Conservation (phyloP, 176 grass and related monocot genomes). For the Elymus sibiricus region DNA sequence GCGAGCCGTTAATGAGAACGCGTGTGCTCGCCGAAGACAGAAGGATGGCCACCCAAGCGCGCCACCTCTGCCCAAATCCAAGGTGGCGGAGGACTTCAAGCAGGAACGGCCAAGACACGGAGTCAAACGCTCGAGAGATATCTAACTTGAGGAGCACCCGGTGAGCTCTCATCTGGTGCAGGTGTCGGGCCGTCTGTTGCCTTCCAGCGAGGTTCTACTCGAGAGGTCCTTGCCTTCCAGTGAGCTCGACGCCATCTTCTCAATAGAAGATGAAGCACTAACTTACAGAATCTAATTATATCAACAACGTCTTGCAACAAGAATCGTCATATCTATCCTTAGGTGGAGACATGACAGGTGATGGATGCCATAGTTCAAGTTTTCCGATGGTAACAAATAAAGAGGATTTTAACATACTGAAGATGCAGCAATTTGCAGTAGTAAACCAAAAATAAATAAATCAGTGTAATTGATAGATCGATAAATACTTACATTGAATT, state of each 20-base stretch:
- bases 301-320: background rate
- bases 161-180: too few species aligned
- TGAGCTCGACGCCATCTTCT: background rate
- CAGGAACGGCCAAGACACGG: too few species aligned
- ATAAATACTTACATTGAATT: conserved; percentile 46
- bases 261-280: background rate
- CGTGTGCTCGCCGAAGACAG: too few species aligned
- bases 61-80: too few species aligned
- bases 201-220: too few species aligned
- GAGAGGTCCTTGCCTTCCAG: background rate
- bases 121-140: too few species aligned
- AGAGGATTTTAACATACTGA: background rate
- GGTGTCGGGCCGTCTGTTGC: too few species aligned
- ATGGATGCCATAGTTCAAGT: background rate
- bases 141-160: too few species aligned
- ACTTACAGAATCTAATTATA: background rate
- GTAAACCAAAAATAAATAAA: conserved; percentile 11
- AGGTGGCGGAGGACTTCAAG: too few species aligned
- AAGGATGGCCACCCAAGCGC: too few species aligned
- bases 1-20: too few species aligned
- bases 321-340: background rate
- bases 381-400: background rate
- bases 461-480: background rate
- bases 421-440: background rate
- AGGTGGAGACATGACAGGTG: background rate